Percentiles rank a stretch among this genome's conserved stretches.
Evolutionary conservation across 192 early-diverging fungal species (phyloP).

Genomic region (Umbelopsis sp.): DNA sequence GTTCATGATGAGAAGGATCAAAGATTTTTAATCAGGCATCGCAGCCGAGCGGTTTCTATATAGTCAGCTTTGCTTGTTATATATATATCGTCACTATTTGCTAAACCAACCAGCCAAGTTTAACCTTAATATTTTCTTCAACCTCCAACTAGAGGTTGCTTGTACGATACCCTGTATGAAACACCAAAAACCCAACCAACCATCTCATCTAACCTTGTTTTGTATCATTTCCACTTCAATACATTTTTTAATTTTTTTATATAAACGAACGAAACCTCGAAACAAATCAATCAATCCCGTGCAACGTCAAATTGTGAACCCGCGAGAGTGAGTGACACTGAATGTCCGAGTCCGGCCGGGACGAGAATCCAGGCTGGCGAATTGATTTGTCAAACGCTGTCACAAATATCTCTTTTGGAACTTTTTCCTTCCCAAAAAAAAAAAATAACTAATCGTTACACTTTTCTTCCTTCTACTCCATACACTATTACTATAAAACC

Average conservation of each 20-base stretch:
- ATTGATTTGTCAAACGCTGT: constrained; percentile 19
- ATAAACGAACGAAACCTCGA: too few relatives aligned
- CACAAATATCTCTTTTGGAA: background rate
- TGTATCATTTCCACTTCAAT: too few relatives aligned
- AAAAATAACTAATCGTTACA: too few relatives aligned
- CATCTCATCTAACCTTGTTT: background rate
- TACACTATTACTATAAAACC: background rate
- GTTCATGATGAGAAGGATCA: background rate
- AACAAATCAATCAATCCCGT: too few relatives aligned
- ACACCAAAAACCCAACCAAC: background rate
- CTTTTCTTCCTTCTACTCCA: background rate
- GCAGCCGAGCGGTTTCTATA: background rate
- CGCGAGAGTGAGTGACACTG: background rate
- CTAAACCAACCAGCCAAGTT: too few relatives aligned
- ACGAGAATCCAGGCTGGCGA: background rate
- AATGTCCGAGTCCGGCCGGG: background rate
- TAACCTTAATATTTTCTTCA: background rate
- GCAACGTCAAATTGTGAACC: too few relatives aligned
- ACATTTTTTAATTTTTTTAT: too few relatives aligned
- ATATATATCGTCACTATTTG: too few relatives aligned
- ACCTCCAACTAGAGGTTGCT: background rate
- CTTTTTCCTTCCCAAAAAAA: too few relatives aligned
- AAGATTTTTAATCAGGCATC: background rate
- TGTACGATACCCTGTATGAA: constrained; percentile 19
- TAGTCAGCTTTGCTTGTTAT: background rate